Base-by-base conservation (phyloP, 306 rosid species). In the Cucumis cinereus region DNA sequence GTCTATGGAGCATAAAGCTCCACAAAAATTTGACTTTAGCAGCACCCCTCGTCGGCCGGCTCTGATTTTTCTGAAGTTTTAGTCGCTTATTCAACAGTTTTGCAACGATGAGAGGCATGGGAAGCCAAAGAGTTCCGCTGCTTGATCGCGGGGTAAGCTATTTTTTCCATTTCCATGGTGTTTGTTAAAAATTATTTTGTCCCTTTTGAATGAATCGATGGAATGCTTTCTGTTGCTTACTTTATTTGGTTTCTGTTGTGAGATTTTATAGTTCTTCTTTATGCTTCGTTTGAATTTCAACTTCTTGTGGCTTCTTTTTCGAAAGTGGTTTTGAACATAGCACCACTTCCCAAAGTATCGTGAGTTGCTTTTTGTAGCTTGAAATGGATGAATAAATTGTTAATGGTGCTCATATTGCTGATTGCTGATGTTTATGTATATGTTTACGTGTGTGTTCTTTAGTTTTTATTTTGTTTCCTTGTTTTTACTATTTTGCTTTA, bases 81-180 rank as follows among this genome's bases (percentile, higher is more conserved):
- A 1, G 20, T 26, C 35, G 17, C n/a, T 30, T 28, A 15, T 45
- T 63, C 16, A 17, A 19, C 52, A 4, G 10, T 20, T 69, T 78
- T 38, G 16, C 47, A 76, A 35, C 33, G 33, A 78, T 73, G 79
- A 76, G 33, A 35, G 77, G 73, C 58, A 15, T n/a, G 61, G 75
- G 83, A 80, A 80, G 71, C 71, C 79, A 75, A 13, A 64, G 83
- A 64, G 53, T 28, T 75, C 83, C 83, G 26, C 76, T 80, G 14
- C 53, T 80, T 36, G 71, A 76, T 64, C 82, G 64, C 38, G 69
- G 81, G 80, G 85, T 78, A 56, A 73, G 79, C 60, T 26, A 45
- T 19, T 36, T 20, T 43, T 7, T 2, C 19, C 40, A 28, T 40
- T 22, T 59, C 47, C 9, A 12, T 5, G 61, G 61, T 20, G 14